A percentile compares a stretch with the other conserved stretches of the same genome.
Conservation (phyloP, 352 stramenopile genomes). For the Thraustochytrium sp. region DNA sequence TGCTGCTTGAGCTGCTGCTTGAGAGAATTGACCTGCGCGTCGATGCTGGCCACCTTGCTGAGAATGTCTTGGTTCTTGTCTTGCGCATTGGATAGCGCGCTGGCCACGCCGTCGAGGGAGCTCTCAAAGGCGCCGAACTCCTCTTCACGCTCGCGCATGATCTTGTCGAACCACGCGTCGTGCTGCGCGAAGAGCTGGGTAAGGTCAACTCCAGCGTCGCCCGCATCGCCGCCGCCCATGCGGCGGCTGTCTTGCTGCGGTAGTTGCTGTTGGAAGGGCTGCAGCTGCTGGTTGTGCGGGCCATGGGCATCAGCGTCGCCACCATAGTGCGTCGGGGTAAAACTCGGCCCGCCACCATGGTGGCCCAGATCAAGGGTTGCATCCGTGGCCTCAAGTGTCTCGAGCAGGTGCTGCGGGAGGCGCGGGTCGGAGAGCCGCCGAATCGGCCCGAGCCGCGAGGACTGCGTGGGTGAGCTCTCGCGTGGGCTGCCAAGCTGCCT, state of each 20-base stretch:
- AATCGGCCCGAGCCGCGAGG: slow-evolving; percentile 1
- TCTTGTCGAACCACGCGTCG: not conserved
- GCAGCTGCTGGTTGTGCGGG: not conserved
- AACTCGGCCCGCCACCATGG: no score
- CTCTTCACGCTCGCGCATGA: slow-evolving; percentile 17
- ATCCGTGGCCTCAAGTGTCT: slow-evolving; percentile 16
- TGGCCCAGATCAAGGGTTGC: not conserved
- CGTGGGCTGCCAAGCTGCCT: not conserved
- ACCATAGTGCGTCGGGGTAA: no score
- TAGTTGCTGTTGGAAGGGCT: not conserved
- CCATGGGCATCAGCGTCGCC: no score
- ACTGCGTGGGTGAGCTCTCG: slow-evolving; percentile 1
- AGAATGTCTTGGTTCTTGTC: slow-evolving; percentile 25
- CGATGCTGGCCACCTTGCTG: not conserved
- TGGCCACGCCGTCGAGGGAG: not conserved
- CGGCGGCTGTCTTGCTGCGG: not conserved
- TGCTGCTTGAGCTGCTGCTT: slow-evolving; percentile 19
- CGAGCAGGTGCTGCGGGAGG: slow-evolving; percentile 28
- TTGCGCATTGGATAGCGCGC: not conserved
- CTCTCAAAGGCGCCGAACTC: slow-evolving; percentile 15
- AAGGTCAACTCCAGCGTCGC: not conserved
- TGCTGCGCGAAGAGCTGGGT: slow-evolving; percentile 14
- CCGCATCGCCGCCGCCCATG: not conserved
- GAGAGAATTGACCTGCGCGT: not conserved
- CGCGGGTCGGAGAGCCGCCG: slow-evolving; percentile 22